Base-by-base conservation (phyloP, 345 rosid species). In the Euphorbia pulcherrima region DNA sequence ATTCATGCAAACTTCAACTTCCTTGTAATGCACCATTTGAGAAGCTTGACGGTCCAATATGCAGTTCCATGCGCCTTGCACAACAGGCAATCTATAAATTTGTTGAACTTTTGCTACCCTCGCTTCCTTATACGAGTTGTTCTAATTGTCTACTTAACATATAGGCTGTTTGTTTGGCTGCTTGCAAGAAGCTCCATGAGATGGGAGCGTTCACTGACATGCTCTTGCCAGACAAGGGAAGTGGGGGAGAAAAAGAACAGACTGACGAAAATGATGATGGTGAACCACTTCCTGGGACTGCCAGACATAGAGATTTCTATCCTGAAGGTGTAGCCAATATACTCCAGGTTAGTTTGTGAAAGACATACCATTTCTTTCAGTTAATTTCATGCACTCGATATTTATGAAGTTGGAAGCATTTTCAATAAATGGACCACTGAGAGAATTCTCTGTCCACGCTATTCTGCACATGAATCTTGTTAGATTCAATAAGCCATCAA, bases 181-280 rank as follows among this genome's bases (percentile, higher is more conserved):
- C 95, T 76, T 91, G 99, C 88, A 94, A 91, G 87, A 94, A 89
- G 83, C 88, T 91, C 76, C 99, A 94, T 74, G 99, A 94, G 83
- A 88, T 94, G 99, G 97, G 96, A 69, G 97, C 96, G 53, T 94
- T 94, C 82, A 94, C 97, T 39, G 97, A 94, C 83, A 91, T 88
- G 95, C 87, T 94, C 64, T 88, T 94, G 78, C 99, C 99, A 8
- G 99, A 94, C 82, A 94, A 87, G 77, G 99, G 99, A 77, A 94
- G 97, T 75, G 92, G 86, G 69, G 95, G 89, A 79, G 92, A 88
- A 50, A 83, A 69, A 57, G 96, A 94, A 64, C 88, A 84, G 78
- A 86, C 44, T 80, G 97, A 89, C 67, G 81, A 85, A 70, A 89
- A 82, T 74, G 96, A 94, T 52, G 99, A 91, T 69, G 92, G 92